Evolutionary conservation across 2,329 filamentous ascomycete genomes (phyloP), one percentile per base, ranked within the genome.

Genomic region (Cucurbitaria berberidis): DNA sequence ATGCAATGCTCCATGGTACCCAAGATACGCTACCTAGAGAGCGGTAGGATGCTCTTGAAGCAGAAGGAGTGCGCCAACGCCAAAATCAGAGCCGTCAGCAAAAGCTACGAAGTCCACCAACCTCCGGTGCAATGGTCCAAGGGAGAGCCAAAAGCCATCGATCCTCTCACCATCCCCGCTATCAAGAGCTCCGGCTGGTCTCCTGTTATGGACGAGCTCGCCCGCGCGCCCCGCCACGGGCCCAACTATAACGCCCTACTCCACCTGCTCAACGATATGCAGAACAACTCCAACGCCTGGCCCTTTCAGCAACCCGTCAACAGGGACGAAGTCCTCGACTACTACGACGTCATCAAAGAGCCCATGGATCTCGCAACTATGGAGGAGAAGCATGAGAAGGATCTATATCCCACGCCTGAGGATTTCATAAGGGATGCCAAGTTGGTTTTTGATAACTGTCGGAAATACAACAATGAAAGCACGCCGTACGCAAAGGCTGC

Each of bases 1-100:
- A 99, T 99, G 95, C 95, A 99, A 78, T 99, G 95, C 71, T 91
- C 89, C 46, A 98, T 99, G 95, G 84, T 99, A 18, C 93, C 93
- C 7, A 90, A 89, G 58, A 91, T 98, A 48, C 89, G 95, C 44
- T 99, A 99, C 76, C 87, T 99, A 5, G 93, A 99, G 75, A 86
- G 88, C 69, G 90, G 91, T 3, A 89, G 93, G 58, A 96, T 99
- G 91, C 83, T 99, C 1, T 84, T 96, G 42, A 98, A 99, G 79
- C 95, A 99, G 74, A 98, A 97, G 74, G 95, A 97, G 74, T 89
- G 89, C 48, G 92, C 98, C 3, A 89, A 93, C 67, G 93, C 93
- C 58, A 99, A 99, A 79, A 97, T 98, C 61, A 87, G 92, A 45
- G 90, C 92, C 10, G 93, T 95, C 63, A 93, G 88, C 68, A 93